Evolutionary conservation across 2,329 filamentous ascomycete species (phyloP).

Genomic region (Elsinoe perseae): DNA sequence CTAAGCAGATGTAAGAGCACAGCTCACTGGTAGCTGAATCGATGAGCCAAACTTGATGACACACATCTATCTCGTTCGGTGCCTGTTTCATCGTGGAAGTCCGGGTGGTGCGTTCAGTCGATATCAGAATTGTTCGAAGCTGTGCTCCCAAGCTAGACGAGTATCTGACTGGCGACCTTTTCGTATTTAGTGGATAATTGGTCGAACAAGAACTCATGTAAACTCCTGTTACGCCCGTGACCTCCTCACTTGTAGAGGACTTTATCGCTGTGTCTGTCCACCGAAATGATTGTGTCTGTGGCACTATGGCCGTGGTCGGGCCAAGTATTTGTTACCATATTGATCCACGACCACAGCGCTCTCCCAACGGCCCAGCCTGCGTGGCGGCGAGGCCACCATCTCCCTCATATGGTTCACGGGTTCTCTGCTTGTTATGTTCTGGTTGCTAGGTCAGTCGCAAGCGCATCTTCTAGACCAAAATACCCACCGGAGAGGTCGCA

Average conservation of each 20-base stretch:
- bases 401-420: neutral
- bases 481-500: neutral
- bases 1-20: too few species aligned
- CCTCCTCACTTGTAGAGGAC: neutral
- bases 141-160: neutral
- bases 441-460: neutral
- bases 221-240: neutral
- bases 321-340: slow-evolving; percentile 71
- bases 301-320: slow-evolving; percentile 39
- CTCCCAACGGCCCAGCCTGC: slow-evolving; percentile 14
- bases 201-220: neutral
- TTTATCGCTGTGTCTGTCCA: neutral
- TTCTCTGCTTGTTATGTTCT: neutral
- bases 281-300: slow-evolving; percentile 34
- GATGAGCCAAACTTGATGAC: too few species aligned
- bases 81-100: too few species aligned
- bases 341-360: slow-evolving; percentile 62
- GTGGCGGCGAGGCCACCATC: slow-evolving; percentile 26
- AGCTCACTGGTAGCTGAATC: too few species aligned
- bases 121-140: too few species aligned
- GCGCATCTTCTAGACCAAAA: neutral
- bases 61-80: too few species aligned
- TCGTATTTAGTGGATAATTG: neutral
- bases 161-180: neutral
- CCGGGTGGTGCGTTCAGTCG: too few species aligned